Base-by-base conservation (phyloP, 768 basidiomycete species). In the Mycena venus region DNA sequence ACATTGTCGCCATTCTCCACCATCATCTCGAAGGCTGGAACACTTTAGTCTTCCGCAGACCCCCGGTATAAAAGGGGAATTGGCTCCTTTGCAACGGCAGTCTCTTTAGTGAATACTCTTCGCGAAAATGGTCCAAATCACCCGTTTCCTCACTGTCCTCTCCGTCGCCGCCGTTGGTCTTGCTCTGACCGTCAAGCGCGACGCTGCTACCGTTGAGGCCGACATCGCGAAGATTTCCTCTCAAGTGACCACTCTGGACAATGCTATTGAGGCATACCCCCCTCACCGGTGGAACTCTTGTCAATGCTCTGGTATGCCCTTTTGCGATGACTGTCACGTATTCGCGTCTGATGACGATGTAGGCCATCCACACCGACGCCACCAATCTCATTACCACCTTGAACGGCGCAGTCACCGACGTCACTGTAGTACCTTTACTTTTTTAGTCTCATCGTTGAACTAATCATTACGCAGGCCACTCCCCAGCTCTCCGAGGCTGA, bases 191-290 rank as follows among this genome's bases (percentile, higher is more conserved):
- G 15, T 73, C 56, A 76, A 73, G 61, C 77, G 77, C 53, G 82
- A 82, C 34, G 75, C 80, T 27, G 80, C 80, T 2, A 62, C 81
- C 31, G 79, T 87, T 29, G 61, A 82, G 67, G 44, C 73, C 15
- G 85, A 86, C 75, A 79, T 85, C 51, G 65, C 51, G 4, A 70
- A 23, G 12, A 82, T 86, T 59, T 62, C 79, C 3, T 70, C 79
- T 17, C 78, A 79, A 51, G 75, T 83, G 6, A 82, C 78, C 12
- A 73, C 75, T 29, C 80, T 86, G 17, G 79, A 85, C 65, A 77
- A 64, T 27, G 72, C 78, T 4, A 83, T 87, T 66, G 76, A 78
- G 21, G 79, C 79, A 10, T 84, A 82, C 80, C 81, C n/a, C 84
- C 5, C 19, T 40, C 14, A 72, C 75, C 12, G 82, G 80, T 1